These are phyloP conservation scores for Pseudogymnoascus sp. DNA, from an alignment of 2,329 filamentous ascomycete genomes.

Conservation along the genomic window DNA sequence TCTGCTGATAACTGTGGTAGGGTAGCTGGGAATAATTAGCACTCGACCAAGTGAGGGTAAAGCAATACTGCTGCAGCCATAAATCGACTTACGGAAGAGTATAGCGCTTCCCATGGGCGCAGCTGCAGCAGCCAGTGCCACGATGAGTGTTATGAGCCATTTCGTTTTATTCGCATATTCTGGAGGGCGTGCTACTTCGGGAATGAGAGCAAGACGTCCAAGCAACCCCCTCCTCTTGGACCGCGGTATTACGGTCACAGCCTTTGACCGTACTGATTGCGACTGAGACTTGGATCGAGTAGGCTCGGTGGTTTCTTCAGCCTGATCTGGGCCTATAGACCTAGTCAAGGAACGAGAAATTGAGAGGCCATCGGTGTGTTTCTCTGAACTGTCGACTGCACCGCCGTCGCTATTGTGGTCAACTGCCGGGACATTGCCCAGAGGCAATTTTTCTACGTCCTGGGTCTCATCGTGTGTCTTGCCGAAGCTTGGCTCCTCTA, in stretches of 20 bases:
- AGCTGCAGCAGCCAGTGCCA: constrained; percentile 68
- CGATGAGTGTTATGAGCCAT: constrained; percentile 74
- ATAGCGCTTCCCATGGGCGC: constrained; percentile 81
- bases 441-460: background rate
- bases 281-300: constrained; percentile 27
- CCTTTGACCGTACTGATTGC: constrained; percentile 35
- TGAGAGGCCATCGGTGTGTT: constrained; percentile 13
- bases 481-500: background rate
- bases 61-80: background rate
- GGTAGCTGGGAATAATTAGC: constrained; percentile 45
- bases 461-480: background rate
- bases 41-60: constrained; percentile 1
- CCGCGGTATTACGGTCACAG: constrained; percentile 36
- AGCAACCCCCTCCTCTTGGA: constrained; percentile 63
- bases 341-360: constrained; percentile 18
- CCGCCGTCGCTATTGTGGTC: background rate
- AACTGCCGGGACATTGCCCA: background rate
- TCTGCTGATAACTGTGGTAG: constrained; percentile 56
- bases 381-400: background rate
- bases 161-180: constrained; percentile 68
- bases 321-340: constrained; percentile 16
- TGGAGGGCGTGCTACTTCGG: constrained; percentile 70
- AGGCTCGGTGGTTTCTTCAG: background rate
- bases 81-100: constrained; percentile 59
- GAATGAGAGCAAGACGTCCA: constrained; percentile 60